These are phyloP conservation scores for Cajanus cajan DNA, from an alignment of 306 rosid species.

Conservation along the genomic window DNA sequence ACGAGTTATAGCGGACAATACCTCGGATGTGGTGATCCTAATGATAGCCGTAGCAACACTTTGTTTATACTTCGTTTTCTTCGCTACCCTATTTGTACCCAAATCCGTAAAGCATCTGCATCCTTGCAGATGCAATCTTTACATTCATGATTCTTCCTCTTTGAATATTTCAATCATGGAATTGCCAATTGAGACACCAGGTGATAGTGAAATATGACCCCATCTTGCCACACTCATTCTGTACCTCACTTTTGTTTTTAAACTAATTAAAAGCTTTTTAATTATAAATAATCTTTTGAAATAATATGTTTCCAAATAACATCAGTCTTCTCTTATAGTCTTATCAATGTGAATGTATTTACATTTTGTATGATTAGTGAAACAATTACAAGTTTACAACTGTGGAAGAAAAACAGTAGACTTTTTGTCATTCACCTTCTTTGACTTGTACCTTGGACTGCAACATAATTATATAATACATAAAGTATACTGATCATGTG, in stretches of 20 bases:
- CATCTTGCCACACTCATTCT: background rate
- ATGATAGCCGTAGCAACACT: no score
- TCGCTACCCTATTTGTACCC: conserved; percentile 30
- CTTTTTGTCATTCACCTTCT: background rate
- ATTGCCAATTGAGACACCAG: conserved; percentile 13
- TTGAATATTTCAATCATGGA: conserved; percentile 22
- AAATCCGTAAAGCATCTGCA: conserved; percentile 14
- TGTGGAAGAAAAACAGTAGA: background rate
- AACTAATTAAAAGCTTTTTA: background rate
- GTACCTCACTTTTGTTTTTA: background rate
- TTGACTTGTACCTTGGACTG: background rate
- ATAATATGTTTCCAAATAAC: background rate
- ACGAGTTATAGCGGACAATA: no score
- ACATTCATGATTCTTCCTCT: conserved; percentile 26
- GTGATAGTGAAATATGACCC: conserved; percentile 16
- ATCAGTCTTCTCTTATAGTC: background rate
- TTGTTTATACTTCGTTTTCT: conserved; percentile 34
- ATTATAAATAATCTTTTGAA: background rate
- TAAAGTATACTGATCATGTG: background rate
- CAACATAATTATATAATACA: background rate
- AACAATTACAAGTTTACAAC: background rate
- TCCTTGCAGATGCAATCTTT: conserved; percentile 25
- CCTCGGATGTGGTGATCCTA: no score
- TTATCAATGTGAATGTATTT: background rate
- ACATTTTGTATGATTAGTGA: background rate